These are phyloP conservation scores for Colletotrichum tropicicola DNA, from an alignment of 2,329 filamentous ascomycete species.

Conservation along the genomic window DNA sequence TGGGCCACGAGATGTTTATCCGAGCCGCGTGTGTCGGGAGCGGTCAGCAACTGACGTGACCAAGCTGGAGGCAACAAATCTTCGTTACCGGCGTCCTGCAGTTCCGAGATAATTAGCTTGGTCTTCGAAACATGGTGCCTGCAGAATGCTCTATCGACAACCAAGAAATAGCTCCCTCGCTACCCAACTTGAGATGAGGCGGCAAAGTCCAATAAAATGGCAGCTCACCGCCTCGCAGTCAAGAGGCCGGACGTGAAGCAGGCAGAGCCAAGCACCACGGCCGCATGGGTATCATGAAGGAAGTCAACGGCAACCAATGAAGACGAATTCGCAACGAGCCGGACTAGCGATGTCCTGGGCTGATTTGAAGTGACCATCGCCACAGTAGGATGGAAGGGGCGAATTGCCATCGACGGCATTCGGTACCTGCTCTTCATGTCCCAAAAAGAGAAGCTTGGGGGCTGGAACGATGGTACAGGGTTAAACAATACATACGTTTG, in stretches of 20 bases:
- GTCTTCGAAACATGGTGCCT: not conserved
- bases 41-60: not conserved
- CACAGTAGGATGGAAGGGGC: not conserved
- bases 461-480: not conserved
- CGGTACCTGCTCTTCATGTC: not conserved
- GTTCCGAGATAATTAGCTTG: not conserved
- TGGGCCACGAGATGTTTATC: not conserved
- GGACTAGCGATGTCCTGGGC: not conserved
- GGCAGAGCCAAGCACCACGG: not conserved
- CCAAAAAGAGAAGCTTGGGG: not conserved
- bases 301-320: not conserved
- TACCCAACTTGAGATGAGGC: not conserved
- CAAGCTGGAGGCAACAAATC: not conserved
- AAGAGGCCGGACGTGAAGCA: not conserved
- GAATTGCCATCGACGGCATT: no score
- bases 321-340: constrained; percentile 2
- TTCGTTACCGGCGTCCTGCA: not conserved
- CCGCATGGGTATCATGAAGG: not conserved
- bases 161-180: not conserved
- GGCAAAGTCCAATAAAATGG: not conserved
- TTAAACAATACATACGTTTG: not conserved
- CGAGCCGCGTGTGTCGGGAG: not conserved
- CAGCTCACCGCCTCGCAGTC: not conserved
- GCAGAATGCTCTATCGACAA: not conserved
- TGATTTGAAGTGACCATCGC: not conserved